Evolutionary conservation across 2,329 filamentous ascomycete genomes (phyloP), one percentile per base, ranked within the genome.

Genomic region (Phialophora tarda): DNA sequence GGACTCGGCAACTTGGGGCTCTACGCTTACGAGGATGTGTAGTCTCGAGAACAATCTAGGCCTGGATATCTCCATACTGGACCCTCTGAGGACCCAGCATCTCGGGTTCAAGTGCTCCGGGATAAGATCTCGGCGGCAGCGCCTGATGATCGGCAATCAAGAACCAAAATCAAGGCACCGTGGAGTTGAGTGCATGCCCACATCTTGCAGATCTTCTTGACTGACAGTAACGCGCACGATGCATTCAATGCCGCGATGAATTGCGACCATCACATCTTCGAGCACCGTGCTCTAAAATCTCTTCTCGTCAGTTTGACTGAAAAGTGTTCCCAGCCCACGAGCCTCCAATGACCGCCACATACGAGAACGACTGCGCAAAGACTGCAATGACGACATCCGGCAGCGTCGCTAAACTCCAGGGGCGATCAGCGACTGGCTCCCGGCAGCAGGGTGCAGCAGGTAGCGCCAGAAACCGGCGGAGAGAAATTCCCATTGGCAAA

Each of bases 401-500:
- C n/a, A 11, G 11, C n/a, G 7, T 58, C 55, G 55, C 38, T 47
- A 41, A 44, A 5, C 38, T 47, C 17, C 30, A 21, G n/a, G 30
- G 38, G 48, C 24, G 48, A 26, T 21, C 21, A 5, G 48, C 24
- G 48, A 51, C 21, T 51, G 48, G 48, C 14, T 24, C 48, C 14
- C 48, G 48, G 48, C 48, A 26, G 21, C 12, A 14, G 5, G 23
- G 48, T 50, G 5, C 47, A 50, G 21, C 47, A 48, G 1, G 34
- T 38, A 38, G 10, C 14, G 34, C 30, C 30, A 44, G 51, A 24
- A 23, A 48, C 34, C 4, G 48, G 28, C 23, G 60, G 50, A 32
- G 17, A n/a, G n/a, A 34, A 56, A 62, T 44, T 56, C 51, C 60
- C 60, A 62, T 62, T 30, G 32, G 50, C 24, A 62, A 32, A 38